Base-by-base conservation (phyloP, 2,329 filamentous ascomycete species). In the Colletotrichum sp. region DNA sequence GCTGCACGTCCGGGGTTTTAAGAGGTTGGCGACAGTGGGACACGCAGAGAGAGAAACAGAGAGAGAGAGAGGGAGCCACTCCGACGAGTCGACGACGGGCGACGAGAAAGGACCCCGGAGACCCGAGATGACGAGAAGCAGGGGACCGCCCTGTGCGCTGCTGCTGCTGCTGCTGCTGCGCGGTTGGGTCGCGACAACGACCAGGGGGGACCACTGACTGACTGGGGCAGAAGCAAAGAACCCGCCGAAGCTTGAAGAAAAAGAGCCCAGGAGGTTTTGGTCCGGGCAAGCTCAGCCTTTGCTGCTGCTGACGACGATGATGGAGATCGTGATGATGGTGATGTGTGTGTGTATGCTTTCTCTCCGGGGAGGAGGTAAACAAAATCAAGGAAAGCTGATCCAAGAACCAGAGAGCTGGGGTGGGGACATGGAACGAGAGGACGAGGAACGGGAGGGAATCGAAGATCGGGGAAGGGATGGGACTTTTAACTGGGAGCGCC, bases 231-330 rank as follows among this genome's bases (percentile, higher is more conserved):
- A 49, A 49, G 39, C 18, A 49, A 3, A 49, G 39, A 49, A 49
- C 39, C 39, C 39, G 18, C 39, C 39, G 39, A 44, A n/a, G 39
- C 39, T 9, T 49, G 39, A 49, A 49, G 39, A n/a, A 49, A n/a
- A 13, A 21, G 44, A 26, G 26, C n/a, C 30, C 16, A 67, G 75
- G 75, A 76, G 75, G 71, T 34, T 76, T 75, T 76, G 75, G 30
- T 76, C 75, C 75, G 75, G 59, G 12, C 15, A 24, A 10, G 59
- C 39, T 30, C 30, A 34, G 36, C 36, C 36, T 39, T 39, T 39
- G 36, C 36, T 39, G 36, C 36, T 39, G 36, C 36, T 39, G 36
- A 18, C 36, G 16, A 39, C 6, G 60, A 60, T 62, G 59, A 57
- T 57, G 44, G 49, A 24, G 67, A 55, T 39, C 15, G 32, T 24